Conservation (phyloP, 176 grass and related monocot genomes). For the Carex parvula region DNA sequence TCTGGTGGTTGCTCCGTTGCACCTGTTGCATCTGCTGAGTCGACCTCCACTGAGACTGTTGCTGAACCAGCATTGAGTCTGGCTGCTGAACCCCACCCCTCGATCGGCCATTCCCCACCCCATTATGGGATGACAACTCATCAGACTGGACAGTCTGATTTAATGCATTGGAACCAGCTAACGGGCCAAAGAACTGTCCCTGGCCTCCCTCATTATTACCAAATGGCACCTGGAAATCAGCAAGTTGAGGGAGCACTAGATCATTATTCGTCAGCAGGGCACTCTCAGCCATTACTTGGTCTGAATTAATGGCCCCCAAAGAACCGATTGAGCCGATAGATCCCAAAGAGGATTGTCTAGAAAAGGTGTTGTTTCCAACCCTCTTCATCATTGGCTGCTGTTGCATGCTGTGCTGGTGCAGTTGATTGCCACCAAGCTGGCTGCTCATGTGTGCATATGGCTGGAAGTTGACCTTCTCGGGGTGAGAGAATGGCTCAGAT, state of each 20-base stretch:
- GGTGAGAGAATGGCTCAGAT: conserved; percentile 71
- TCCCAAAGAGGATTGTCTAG: conserved; percentile 56
- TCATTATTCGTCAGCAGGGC: conserved; percentile 51
- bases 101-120: conserved; percentile 34
- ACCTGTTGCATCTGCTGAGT: neutral
- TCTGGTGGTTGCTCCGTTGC: conserved; percentile 10
- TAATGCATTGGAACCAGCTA: conserved; percentile 54
- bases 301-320: conserved; percentile 44
- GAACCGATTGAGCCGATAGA: conserved; percentile 49
- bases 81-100: conserved; percentile 48
- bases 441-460: conserved; percentile 50
- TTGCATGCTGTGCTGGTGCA: conserved; percentile 60
- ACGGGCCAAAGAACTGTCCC: conserved; percentile 38
- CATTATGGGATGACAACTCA: conserved; percentile 43
- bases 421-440: conserved; percentile 56
- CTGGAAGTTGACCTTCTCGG: conserved; percentile 72
- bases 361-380: conserved; percentile 56
- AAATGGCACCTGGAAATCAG: conserved; percentile 67
- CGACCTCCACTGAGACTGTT: conserved; percentile 7
- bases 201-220: conserved; percentile 69
- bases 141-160: conserved; percentile 53
- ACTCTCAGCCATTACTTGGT: conserved; percentile 59
- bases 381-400: conserved; percentile 43
- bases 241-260: conserved; percentile 52
- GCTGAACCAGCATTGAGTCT: conserved; percentile 47